Evolutionary conservation across 768 basidiomycete genomes (phyloP).

Genomic region (Mycena maculata): DNA sequence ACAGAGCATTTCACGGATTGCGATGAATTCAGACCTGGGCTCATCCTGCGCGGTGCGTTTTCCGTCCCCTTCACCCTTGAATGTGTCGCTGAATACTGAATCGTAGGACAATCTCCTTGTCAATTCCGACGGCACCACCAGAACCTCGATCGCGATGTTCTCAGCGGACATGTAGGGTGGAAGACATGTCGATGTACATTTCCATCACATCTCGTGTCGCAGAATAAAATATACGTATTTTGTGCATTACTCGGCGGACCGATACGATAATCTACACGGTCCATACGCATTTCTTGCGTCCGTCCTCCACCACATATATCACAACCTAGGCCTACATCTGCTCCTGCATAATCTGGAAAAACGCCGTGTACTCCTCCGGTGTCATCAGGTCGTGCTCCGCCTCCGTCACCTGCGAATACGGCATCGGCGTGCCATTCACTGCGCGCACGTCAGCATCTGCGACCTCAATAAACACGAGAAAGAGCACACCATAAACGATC

Average conservation of each 20-base stretch:
- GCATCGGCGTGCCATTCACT: constrained; percentile 83
- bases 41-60: constrained; percentile 12
- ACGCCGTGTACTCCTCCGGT: constrained; percentile 89
- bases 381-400: constrained; percentile 95
- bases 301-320: neutral
- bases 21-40: constrained; percentile 1
- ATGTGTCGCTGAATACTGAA: neutral
- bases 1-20: neutral
- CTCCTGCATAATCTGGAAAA: constrained; percentile 75
- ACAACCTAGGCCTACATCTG: constrained; percentile 35
- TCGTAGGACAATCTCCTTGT: constrained; percentile 18
- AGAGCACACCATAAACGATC: constrained; percentile 69
- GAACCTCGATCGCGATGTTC: constrained; percentile 21
- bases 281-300: neutral
- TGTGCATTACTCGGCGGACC: constrained; percentile 10
- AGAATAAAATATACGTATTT: constrained; percentile 15
- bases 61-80: neutral
- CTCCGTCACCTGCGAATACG: constrained; percentile 85
- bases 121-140: constrained; percentile 4
- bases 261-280: constrained; percentile 22
- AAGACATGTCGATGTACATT: no score
- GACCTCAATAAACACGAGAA: neutral
- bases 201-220: neutral
- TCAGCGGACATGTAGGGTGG: constrained; percentile 15
- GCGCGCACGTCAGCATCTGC: constrained; percentile 16